Percentiles rank a stretch among this genome's conserved stretches.
phyloP scores from a whole-genome alignment of 148 eudicot species.

The Vaccinium corymbosum region DNA sequence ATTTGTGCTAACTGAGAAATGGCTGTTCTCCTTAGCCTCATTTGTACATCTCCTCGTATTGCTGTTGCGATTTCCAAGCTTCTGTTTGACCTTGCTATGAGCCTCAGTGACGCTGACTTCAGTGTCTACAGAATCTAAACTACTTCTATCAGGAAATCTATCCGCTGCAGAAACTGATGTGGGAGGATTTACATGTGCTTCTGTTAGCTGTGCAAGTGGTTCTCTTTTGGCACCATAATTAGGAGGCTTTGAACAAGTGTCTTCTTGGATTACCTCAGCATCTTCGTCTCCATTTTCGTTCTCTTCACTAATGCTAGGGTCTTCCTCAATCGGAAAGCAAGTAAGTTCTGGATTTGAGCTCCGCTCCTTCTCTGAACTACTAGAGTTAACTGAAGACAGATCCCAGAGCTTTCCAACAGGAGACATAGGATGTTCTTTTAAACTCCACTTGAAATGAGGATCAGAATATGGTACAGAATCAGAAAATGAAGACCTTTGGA shows the following conservation, averaged over 20 bases:
- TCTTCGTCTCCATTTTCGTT: conserved; percentile 38
- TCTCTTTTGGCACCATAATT: conserved; percentile 22
- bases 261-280: conserved; percentile 30
- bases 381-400: conserved; percentile 43
- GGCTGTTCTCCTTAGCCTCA: conserved; percentile 47
- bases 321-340: conserved; percentile 90
- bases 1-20: conserved; percentile 40
- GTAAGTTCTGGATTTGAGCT: conserved; percentile 69
- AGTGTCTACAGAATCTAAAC: conserved; percentile 36
- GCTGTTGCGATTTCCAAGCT: conserved; percentile 27
- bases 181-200: conserved; percentile 17
- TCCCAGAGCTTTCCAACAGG: conserved; percentile 60
- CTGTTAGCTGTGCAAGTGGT: conserved; percentile 22
- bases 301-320: conserved; percentile 65
- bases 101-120: conserved; percentile 35
- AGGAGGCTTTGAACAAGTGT: conserved; percentile 19
- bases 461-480: conserved; percentile 42
- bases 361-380: conserved; percentile 54
- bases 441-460: conserved; percentile 37
- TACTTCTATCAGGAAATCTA: conserved; percentile 25
- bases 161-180: conserved; percentile 33
- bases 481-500: conserved; percentile 39
- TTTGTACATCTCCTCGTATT: conserved; percentile 31
- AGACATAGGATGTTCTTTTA: conserved; percentile 42
- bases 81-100: conserved; percentile 34